Percentiles rank a stretch among this genome's conserved stretches.
These are phyloP conservation scores for Coemansia sp. DNA, from an alignment of 192 early-diverging fungal genomes.

Conservation along the genomic window DNA sequence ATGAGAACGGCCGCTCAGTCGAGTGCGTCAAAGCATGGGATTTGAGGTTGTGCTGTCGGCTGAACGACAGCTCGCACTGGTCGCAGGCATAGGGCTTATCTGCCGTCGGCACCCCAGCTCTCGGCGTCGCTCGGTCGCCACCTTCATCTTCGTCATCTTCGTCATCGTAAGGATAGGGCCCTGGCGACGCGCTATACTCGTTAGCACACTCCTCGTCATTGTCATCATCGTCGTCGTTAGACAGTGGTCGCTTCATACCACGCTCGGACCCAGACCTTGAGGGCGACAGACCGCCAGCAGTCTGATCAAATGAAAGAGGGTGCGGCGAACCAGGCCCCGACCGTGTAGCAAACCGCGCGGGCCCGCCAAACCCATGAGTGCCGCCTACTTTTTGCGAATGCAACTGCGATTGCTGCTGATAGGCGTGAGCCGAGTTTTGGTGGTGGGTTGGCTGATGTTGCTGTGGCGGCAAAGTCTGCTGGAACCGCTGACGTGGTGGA, in stretches of 20 bases:
- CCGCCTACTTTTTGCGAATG: neutral
- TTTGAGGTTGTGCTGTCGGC: conserved; percentile 72
- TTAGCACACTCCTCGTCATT: conserved; percentile 18
- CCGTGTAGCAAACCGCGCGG: conserved; percentile 10
- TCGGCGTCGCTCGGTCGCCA: neutral
- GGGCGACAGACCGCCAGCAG: conserved; percentile 24
- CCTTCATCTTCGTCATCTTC: neutral
- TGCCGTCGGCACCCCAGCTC: conserved; percentile 28
- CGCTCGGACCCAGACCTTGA: conserved; percentile 15
- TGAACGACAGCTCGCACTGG: conserved; percentile 69
- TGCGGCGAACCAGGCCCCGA: conserved; percentile 31
- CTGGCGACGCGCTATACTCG: conserved; percentile 7
- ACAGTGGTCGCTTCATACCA: conserved; percentile 22
- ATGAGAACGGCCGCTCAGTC: conserved; percentile 68
- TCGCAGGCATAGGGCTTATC: conserved; percentile 57
- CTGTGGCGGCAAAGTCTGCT: conserved; percentile 10
- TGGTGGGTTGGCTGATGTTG: conserved; percentile 9
- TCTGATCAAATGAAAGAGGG: conserved; percentile 30
- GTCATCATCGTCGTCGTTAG: conserved; percentile 5
- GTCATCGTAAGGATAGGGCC: conserved; percentile 5
- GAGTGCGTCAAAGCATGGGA: conserved; percentile 76
- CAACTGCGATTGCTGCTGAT: neutral
- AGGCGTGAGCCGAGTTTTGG: neutral
- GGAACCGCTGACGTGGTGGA: conserved; percentile 18
- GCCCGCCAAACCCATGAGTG: neutral